Evolutionary conservation across 2,329 filamentous ascomycete genomes (phyloP), one percentile per base, ranked within the genome.

Genomic region (Achaetomium macrosporum): DNA sequence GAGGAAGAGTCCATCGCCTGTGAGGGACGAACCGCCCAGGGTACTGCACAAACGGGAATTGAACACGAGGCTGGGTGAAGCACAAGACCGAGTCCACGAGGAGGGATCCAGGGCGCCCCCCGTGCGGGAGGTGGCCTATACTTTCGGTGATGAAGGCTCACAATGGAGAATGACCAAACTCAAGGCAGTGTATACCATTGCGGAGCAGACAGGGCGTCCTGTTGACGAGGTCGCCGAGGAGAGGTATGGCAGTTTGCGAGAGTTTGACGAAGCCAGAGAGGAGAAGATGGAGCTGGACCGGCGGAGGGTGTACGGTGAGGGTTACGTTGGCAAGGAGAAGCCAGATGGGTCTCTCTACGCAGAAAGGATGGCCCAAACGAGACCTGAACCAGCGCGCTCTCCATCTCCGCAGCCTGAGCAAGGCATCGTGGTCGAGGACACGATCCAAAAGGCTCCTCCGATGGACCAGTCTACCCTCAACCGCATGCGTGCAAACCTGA

Each of bases 151-250:
- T 67, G 73, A 81, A 7, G 92, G 93, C 0, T 92, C 91, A 13
- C 82, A 90, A 62, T 99, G 95, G 93, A 85, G 95, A 46, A 96
- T 99, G 91, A 95, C 87, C 6, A 96, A 91, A 68, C 80, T 99
- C 31, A 90, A 87, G 59, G 87, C 84, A 11, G 88, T 96, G 2
- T 96, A 95, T 68, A 80, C 82, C 25, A 79, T 85, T 50, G 89
- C 90, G 0, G 78, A 95, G 60, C 85, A 93, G 62, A 84, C 76
- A 0, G 84, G 84, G 0, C 78, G 78, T n/a, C 63, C 81, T 0
- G 76, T 95, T 0, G 92, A 97, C 7, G 88, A 95, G 1, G 75
- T 97, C 45, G 93, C 91, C 0, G 63, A 87, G 36, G 87, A 96
- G 61, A 79, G 89, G 12, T 96, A 87, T 64, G 92, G 91, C 2